Percentiles rank a stretch among this genome's conserved stretches.
These are phyloP conservation scores for Lagenaria siceraria DNA, from an alignment of 306 rosid species.

Conservation along the genomic window DNA sequence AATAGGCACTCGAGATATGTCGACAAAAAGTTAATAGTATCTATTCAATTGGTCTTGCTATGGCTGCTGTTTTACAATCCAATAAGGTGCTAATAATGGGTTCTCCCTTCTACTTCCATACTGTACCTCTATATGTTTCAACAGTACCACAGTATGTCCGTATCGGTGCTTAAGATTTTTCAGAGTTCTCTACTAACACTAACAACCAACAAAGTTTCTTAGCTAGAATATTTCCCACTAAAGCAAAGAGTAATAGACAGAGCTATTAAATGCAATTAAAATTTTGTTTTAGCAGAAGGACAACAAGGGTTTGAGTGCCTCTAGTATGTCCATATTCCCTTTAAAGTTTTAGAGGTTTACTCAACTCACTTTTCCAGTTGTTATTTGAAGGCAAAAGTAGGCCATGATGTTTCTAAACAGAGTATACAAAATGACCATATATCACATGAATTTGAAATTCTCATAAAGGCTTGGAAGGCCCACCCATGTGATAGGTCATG, in stretches of 20 bases:
- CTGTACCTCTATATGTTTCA: background rate
- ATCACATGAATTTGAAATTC: background rate
- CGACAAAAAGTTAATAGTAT: background rate
- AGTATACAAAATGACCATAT: background rate
- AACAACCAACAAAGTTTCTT: background rate
- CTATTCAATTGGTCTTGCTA: background rate
- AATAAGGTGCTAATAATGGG: background rate
- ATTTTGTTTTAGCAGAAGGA: background rate
- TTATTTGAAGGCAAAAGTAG: background rate
- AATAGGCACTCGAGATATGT: background rate
- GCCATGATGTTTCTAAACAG: background rate
- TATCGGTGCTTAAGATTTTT: background rate
- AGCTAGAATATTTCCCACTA: background rate
- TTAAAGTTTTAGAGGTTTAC: background rate
- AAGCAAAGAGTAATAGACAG: background rate
- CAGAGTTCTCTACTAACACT: background rate
- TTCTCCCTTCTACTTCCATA: background rate
- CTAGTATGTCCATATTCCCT: background rate
- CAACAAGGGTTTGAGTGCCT: background rate
- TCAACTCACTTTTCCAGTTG: background rate
- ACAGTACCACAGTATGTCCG: background rate
- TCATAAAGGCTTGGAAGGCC: background rate
- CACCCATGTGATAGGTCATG: slow-evolving; percentile 6
- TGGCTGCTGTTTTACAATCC: background rate
- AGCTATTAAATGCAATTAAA: background rate